phyloP scores from a whole-genome alignment of 2,329 filamentous ascomycete genomes.

The Aspergillus sp. region DNA sequence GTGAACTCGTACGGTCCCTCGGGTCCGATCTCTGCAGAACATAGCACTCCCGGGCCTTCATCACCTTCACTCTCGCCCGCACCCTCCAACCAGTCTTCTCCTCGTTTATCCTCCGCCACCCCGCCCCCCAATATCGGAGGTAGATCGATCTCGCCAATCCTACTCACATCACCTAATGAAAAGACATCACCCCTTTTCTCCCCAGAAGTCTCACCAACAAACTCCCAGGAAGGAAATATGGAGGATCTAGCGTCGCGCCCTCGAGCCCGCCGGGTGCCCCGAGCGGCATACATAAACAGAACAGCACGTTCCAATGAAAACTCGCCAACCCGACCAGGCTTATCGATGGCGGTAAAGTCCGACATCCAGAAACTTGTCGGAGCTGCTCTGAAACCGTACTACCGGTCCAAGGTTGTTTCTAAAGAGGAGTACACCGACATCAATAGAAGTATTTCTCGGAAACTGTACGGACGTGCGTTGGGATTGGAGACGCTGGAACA shows the following conservation, averaged over 20 bases:
- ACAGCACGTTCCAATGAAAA: constrained; percentile 55
- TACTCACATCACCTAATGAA: constrained; percentile 32
- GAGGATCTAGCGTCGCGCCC: constrained; percentile 13
- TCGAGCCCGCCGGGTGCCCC: constrained; percentile 25
- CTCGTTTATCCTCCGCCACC: constrained; percentile 38
- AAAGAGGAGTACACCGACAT: constrained; percentile 91
- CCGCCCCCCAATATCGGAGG: constrained; percentile 36
- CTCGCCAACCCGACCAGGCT: constrained; percentile 65
- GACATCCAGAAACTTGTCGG: constrained; percentile 88
- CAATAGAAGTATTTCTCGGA: constrained; percentile 84
- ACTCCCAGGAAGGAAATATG: constrained; percentile 42
- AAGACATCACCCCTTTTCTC: constrained; percentile 53
- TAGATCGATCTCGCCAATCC: constrained; percentile 37
- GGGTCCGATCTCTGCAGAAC: constrained; percentile 39
- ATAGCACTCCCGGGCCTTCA: constrained; percentile 39
- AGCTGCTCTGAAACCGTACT: constrained; percentile 76
- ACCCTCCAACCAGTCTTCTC: constrained; percentile 43
- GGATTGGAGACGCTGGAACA: constrained; percentile 61
- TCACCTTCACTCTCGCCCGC: constrained; percentile 44
- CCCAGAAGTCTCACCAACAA: constrained; percentile 70
- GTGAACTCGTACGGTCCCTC: constrained; percentile 33
- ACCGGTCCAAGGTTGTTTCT: constrained; percentile 74
- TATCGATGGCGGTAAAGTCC: constrained; percentile 82
- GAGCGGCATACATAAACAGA: constrained; percentile 20
- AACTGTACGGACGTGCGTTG: constrained; percentile 71